These are phyloP conservation scores for Fabrea salina DNA, from an alignment of 169 alveolate genomes.

Conservation along the genomic window DNA sequence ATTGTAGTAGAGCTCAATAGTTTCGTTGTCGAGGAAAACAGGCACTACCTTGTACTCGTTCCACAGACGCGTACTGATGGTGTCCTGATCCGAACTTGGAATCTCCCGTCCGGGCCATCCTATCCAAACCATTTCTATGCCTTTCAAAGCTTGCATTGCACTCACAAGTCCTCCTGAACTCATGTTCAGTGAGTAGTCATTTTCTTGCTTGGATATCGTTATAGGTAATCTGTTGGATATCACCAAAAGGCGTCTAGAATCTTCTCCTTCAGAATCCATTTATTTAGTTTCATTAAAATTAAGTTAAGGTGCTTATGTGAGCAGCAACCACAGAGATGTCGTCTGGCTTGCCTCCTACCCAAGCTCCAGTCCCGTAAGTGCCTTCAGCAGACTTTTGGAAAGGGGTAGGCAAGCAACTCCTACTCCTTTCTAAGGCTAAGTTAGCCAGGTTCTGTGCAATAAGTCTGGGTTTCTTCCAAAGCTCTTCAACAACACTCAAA, in stretches of 20 bases:
- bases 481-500: conserved; percentile 29
- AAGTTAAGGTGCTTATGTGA: not conserved
- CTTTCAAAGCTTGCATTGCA: conserved; percentile 34
- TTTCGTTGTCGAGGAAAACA: conserved; percentile 42
- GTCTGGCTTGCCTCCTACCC: conserved; percentile 49
- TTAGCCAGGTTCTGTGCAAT: not conserved
- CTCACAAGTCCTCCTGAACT: conserved; percentile 56
- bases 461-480: conserved; percentile 10
- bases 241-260: not conserved
- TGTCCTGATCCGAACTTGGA: conserved; percentile 35
- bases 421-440: not conserved
- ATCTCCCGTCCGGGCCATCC: conserved; percentile 65
- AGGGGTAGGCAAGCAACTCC: not conserved
- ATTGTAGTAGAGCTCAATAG: conserved; percentile 53
- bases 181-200: not conserved
- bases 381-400: not conserved
- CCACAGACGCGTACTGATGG: conserved; percentile 20
- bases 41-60: conserved; percentile 27
- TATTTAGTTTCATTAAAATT: not conserved
- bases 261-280: not conserved
- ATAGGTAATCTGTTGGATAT: not conserved
- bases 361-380: not conserved
- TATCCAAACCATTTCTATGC: conserved; percentile 52
- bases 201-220: not conserved
- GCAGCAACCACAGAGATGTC: conserved; percentile 52